Base-by-base conservation (phyloP, 2,329 filamentous ascomycete species). In the Rutstroemia sp. region DNA sequence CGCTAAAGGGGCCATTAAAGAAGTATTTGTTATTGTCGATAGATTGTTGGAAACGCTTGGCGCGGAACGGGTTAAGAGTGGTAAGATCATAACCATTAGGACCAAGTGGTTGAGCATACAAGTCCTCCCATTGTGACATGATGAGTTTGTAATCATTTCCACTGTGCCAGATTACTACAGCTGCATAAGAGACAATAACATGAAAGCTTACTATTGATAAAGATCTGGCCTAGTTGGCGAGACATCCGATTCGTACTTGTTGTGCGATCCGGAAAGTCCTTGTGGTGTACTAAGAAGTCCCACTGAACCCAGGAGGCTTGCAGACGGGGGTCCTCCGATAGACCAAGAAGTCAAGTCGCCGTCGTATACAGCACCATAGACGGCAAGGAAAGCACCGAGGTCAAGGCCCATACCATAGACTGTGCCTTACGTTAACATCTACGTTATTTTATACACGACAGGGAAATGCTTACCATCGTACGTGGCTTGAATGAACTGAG, bases 181-280 rank as follows among this genome's bases (percentile, higher is more conserved):
- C 10, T 23, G n/a, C 6, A 8, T 54, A 14, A 2, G 27, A n/a
- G 25, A 23, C 5, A 7, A 5, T 25, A 14, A 23, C 5, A 30
- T 14, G 3, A 12, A 38, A 34, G 52, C 61, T 59, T 62, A 65
- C 60, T 65, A 62, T 56, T 63, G 62, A 64, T 82, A 82, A 0
- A 83, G 67, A 57, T 82, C 79, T 38, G 75, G 73, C 2, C 79
- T 73, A 0, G 78, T 80, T 46, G 74, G 72, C 45, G 78, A 81
- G 0, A 71, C 75, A 65, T 82, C 79, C 0, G 74, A 69, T 69
- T 82, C 79, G 62, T 80, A 77, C 55, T 76, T 75, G 64, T 81
- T 80, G 65, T 83, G 80, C 3, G 75, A 75, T n/a, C 76, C 75
- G 14, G 68, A 68, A 2, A 82, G 70, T 5, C 78, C 77, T 44